Evolutionary conservation across 768 basidiomycete species (phyloP).

Genomic region (Leccinum ochraceum): DNA sequence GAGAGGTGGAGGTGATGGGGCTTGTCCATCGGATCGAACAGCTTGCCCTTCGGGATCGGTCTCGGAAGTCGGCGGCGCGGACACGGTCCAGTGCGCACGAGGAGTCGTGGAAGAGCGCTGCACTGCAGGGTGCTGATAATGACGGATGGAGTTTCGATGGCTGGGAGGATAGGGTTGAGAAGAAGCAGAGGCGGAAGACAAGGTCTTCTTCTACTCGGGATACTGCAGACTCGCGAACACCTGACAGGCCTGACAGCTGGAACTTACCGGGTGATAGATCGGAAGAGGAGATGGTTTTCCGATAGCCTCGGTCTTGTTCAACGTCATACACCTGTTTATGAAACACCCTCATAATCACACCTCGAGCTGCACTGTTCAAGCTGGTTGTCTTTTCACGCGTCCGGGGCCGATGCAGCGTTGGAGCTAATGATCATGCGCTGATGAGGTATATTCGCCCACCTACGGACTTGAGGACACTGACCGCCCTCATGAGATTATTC

Average conservation of each 20-base stretch:
- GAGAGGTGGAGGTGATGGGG: constrained; percentile 51
- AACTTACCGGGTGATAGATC: not conserved
- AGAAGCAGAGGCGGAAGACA: constrained; percentile 1
- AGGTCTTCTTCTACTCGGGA: not conserved
- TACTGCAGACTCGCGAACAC: not conserved
- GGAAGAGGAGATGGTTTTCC: not conserved
- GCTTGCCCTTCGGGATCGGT: constrained; percentile 31
- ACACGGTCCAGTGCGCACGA: constrained; percentile 14
- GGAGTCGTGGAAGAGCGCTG: constrained; percentile 47
- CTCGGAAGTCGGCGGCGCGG: constrained; percentile 13
- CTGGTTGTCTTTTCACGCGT: no score
- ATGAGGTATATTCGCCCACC: no score
- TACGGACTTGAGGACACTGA: no score
- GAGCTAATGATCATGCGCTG: no score
- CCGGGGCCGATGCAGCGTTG: no score
- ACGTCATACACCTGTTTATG: not conserved
- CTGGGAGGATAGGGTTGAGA: constrained; percentile 35
- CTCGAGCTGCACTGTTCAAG: not conserved
- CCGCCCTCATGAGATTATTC: no score
- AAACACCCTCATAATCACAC: not conserved
- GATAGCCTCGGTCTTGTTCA: not conserved
- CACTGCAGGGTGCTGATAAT: constrained; percentile 28
- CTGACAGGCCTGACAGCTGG: constrained; percentile 1
- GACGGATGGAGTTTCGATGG: constrained; percentile 53
- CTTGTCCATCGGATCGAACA: constrained; percentile 55